phyloP scores from a whole-genome alignment of 805 yeast species.

The Dipodascopsis uninucleata region DNA sequence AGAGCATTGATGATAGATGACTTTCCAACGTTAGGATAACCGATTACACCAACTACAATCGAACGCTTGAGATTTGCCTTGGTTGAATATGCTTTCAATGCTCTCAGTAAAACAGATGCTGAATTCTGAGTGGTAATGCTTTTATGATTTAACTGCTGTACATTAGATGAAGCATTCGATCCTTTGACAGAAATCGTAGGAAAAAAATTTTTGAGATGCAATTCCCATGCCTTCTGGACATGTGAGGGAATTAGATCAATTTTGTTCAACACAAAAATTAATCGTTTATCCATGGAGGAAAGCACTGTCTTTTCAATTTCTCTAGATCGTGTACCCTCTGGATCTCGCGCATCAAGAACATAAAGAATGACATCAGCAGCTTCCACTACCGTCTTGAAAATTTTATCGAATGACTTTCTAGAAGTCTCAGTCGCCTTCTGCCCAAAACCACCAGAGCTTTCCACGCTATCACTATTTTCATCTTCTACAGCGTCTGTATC shows the following conservation, averaged over 20 bases:
- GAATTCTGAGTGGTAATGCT: slow-evolving; percentile 68
- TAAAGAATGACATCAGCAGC: slow-evolving; percentile 86
- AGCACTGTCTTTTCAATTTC: slow-evolving; percentile 87
- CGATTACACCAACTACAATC: slow-evolving; percentile 90
- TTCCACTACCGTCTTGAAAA: slow-evolving; percentile 89
- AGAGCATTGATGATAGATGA: slow-evolving; percentile 90
- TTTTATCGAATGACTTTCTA: slow-evolving; percentile 83
- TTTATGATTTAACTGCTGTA: slow-evolving; percentile 63
- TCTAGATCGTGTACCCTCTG: slow-evolving; percentile 88
- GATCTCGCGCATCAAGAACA: slow-evolving; percentile 97
- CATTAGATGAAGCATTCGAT: slow-evolving; percentile 61
- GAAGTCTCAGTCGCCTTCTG: slow-evolving; percentile 41
- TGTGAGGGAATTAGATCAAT: slow-evolving; percentile 88
- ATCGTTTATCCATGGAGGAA: slow-evolving; percentile 61
- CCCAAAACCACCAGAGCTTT: slow-evolving; percentile 41
- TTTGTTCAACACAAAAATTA: slow-evolving; percentile 82
- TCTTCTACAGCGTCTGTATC: slow-evolving; percentile 39
- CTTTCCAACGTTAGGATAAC: slow-evolving; percentile 91
- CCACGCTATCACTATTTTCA: slow-evolving; percentile 45
- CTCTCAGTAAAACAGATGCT: slow-evolving; percentile 67
- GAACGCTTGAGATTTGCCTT: slow-evolving; percentile 84
- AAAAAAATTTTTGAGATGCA: slow-evolving; percentile 71
- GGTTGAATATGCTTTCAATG: slow-evolving; percentile 80
- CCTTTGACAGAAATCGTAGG: slow-evolving; percentile 83
- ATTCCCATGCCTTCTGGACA: slow-evolving; percentile 79